phyloP scores from a whole-genome alignment of 2,329 filamentous ascomycete species.

The Moelleriella libera region DNA sequence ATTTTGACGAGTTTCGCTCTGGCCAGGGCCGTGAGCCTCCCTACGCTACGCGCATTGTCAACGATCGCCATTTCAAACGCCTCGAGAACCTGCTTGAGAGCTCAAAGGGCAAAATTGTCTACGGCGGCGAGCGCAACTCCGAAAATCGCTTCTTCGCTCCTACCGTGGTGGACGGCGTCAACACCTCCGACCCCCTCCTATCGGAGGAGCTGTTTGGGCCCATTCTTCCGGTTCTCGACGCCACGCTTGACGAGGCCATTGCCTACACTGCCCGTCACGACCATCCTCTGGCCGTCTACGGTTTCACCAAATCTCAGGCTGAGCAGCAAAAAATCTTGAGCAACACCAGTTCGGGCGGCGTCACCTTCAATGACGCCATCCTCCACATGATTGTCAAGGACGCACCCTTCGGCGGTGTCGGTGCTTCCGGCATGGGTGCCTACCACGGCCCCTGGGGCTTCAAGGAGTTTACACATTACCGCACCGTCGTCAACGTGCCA shows the following conservation, averaged over 20 bases:
- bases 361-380: constrained; percentile 28
- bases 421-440: constrained; percentile 25
- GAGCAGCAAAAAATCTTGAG: constrained; percentile 18
- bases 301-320: constrained; percentile 19
- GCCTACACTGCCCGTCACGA: constrained; percentile 13
- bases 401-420: constrained; percentile 31
- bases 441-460: constrained; percentile 29
- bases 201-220: constrained; percentile 30
- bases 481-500: constrained; percentile 7
- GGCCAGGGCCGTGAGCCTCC: constrained; percentile 1
- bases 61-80: constrained; percentile 25
- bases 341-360: constrained; percentile 24
- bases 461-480: constrained; percentile 16
- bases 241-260: constrained; percentile 15
- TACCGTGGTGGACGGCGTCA: constrained; percentile 23
- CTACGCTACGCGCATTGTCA: constrained; percentile 20
- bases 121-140: constrained; percentile 17
- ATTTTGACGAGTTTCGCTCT: constrained; percentile 13
- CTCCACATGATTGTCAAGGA: constrained; percentile 21
- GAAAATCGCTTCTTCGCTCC: constrained; percentile 18
- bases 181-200: constrained; percentile 21
- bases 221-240: constrained; percentile 24
- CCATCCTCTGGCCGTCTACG: constrained; percentile 25
- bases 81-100: constrained; percentile 19
- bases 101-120: constrained; percentile 21